phyloP scores from a whole-genome alignment of 1,284 basidiomycete genomes.

The Sanguinoderma infundibulare region DNA sequence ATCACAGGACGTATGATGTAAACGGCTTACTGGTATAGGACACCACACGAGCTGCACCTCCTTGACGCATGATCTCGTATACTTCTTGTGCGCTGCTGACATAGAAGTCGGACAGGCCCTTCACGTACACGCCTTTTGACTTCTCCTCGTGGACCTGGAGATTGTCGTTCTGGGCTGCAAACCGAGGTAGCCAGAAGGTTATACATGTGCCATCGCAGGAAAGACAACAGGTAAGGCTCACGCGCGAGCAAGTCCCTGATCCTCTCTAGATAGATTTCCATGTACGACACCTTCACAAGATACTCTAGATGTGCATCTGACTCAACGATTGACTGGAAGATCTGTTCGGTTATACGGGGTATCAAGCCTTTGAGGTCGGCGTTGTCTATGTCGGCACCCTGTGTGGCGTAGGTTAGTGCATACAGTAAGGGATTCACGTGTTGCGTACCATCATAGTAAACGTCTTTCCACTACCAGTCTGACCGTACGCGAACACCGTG shows the following conservation, averaged over 20 bases:
- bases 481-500: constrained; percentile 98
- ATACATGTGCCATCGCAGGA: constrained; percentile 3
- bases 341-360: constrained; percentile 98
- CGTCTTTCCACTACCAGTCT: constrained; percentile 97
- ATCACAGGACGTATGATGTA: background rate
- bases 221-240: constrained; percentile 50
- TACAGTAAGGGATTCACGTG: constrained; percentile 11
- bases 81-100: constrained; percentile 97
- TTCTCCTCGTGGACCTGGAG: constrained; percentile 99
- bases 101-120: constrained; percentile 97
- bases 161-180: constrained; percentile 95
- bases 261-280: constrained; percentile 99
- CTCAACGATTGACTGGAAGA: constrained; percentile 96
- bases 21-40: constrained; percentile 89
- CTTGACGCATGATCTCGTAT: constrained; percentile 98
- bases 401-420: constrained; percentile 20
- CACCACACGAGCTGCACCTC: constrained; percentile 89
- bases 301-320: constrained; percentile 97
- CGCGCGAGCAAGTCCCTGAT: constrained; percentile 96
- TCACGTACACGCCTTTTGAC: constrained; percentile 96
- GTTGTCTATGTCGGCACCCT: constrained; percentile 98
- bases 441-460: constrained; percentile 93
- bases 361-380: constrained; percentile 94
- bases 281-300: constrained; percentile 99
- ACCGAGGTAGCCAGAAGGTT: background rate